Base-by-base conservation (phyloP, 495 filamentous ascomycete genomes). In the Penicillium atrosanguineum region DNA sequence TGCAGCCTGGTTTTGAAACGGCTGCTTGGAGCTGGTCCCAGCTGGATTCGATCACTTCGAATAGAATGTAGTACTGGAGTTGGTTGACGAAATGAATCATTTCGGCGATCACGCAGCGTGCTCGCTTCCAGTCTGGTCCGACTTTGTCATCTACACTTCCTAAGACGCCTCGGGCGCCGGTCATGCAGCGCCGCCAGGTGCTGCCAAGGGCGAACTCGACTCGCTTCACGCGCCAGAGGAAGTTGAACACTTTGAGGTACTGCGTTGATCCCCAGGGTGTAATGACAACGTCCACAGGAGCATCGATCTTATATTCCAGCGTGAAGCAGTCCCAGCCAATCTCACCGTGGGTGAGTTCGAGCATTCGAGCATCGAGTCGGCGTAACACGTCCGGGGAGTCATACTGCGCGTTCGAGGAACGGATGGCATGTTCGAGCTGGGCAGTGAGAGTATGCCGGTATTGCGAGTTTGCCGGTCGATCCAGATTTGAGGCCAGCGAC, bases 301-400 rank as follows among this genome's bases (percentile, higher is more conserved):
- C 90, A 65, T 97, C 94, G 52, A 97, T 91, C 69, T 96, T 96
- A 74, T 99, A 99, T 67, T 99, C 95, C 26, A 99, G 81, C 1
- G 95, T 99, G 72, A 99, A 99, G 69, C 94, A 95, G 68, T 99
- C 95, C 95, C 95, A 99, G 53, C 95, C 95, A 45, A 96, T 97
- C 61, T 99, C 94, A 49, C 95, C 95, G 66, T 96, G 91, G 46
- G 87, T 90, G 44, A 96, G 82, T 68, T 97, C 91, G 36, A 97
- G 81, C 90, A 97, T 96, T 43, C 95, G 89, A 14, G 94, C 91
- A 71, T 99, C 95, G 8, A 99, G 82, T 16, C 95, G 85, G 29
- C 89, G 86, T 34, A 97, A 79, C 28, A 97, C 91, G 64, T 99
- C 95, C n/a, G 87, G 83, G 8, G 86, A 84, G 70, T 99, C 95